Conservation (phyloP, 2,329 filamentous ascomycete genomes). For the Macrophomina pseudophaseolina region DNA sequence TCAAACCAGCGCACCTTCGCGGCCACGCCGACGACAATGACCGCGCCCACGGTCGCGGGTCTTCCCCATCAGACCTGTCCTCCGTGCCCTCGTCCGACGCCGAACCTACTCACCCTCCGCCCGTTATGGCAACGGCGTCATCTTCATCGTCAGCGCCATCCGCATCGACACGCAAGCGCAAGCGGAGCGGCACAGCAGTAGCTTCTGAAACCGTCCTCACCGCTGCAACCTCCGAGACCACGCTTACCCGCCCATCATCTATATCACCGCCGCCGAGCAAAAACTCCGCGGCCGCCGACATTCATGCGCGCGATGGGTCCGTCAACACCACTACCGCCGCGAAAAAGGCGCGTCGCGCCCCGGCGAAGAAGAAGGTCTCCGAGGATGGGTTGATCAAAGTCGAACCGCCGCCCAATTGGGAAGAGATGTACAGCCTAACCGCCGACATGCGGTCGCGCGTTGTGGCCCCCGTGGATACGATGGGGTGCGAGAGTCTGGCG, state of each 20-base stretch:
- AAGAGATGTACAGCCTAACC: slow-evolving; percentile 77
- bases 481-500: slow-evolving; percentile 87
- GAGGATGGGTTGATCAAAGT: slow-evolving; percentile 47
- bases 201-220: slow-evolving; percentile 38
- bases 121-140: not conserved
- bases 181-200: slow-evolving; percentile 46
- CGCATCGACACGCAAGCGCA: slow-evolving; percentile 52
- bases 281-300: not conserved
- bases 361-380: slow-evolving; percentile 41
- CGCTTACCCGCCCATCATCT: not conserved
- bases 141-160: slow-evolving; percentile 27
- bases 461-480: slow-evolving; percentile 88
- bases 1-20: not conserved
- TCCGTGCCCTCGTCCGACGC: slow-evolving; percentile 37
- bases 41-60: slow-evolving; percentile 23
- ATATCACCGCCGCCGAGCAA: not conserved
- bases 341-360: slow-evolving; percentile 44
- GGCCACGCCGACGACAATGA: not conserved
- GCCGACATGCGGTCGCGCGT: slow-evolving; percentile 77
- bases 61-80: slow-evolving; percentile 37
- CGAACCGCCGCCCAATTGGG: slow-evolving; percentile 79
- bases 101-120: slow-evolving; percentile 5
- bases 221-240: slow-evolving; percentile 37
- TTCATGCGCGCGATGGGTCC: slow-evolving; percentile 3
- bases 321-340: slow-evolving; percentile 1